phyloP scores from a whole-genome alignment of 257 asterid genomes.

The Ballota nigra region DNA sequence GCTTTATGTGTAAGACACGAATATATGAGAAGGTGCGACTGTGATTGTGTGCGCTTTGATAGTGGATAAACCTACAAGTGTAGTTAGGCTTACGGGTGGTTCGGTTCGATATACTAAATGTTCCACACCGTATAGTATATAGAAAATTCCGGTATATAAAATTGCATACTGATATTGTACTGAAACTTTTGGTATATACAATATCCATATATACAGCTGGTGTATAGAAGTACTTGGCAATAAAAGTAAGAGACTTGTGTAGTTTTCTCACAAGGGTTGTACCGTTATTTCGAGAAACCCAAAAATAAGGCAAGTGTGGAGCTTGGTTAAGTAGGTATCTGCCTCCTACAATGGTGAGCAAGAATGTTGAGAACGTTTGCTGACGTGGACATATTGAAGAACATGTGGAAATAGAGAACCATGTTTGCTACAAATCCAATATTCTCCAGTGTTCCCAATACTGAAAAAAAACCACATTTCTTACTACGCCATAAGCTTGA shows the following conservation, averaged over 20 bases:
- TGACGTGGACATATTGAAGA: constrained; percentile 31
- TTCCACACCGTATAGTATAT: no score
- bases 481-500: no score
- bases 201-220: constrained; percentile 12
- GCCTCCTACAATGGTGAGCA: constrained; percentile 57
- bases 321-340: constrained; percentile 44
- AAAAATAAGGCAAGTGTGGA: constrained; percentile 47
- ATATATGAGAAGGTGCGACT: neutral
- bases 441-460: constrained; percentile 39
- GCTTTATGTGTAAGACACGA: no score
- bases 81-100: no score
- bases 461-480: no score
- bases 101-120: no score
- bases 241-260: neutral
- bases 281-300: constrained; percentile 48
- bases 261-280: neutral
- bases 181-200: constrained; percentile 16
- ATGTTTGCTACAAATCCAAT: constrained; percentile 53
- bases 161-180: no score
- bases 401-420: constrained; percentile 45
- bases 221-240: no score
- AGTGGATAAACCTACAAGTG: neutral
- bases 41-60: neutral
- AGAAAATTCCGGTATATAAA: no score
- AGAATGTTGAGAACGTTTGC: constrained; percentile 57